Conservation (phyloP, 306 rosid species). For the Parietaria judaica region DNA sequence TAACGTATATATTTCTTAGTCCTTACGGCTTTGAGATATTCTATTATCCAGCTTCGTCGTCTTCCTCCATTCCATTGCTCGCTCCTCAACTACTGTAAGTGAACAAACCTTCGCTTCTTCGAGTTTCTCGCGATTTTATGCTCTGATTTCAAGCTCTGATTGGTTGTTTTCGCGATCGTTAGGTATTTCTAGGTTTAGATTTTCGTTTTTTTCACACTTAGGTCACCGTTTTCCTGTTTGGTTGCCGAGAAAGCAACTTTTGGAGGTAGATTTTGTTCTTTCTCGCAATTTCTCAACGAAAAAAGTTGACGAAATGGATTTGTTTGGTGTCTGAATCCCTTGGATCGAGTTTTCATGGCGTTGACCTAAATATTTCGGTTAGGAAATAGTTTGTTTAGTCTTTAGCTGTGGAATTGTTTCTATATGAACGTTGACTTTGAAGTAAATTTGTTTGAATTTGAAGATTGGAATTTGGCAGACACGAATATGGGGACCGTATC, state of each 20-base stretch:
- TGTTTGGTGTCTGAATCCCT: not conserved
- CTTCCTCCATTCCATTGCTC: not conserved
- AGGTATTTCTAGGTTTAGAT: not conserved
- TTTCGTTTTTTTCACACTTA: not conserved
- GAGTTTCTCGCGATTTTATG: not conserved
- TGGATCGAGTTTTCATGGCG: not conserved
- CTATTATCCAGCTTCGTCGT: not conserved
- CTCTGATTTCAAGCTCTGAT: not conserved
- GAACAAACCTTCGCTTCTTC: not conserved
- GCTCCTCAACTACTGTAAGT: conserved; percentile 10
- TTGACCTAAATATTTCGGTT: not conserved
- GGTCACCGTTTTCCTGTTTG: conserved; percentile 6
- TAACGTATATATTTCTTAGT: not conserved
- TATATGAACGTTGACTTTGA: too few species aligned
- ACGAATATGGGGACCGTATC: conserved; percentile 28
- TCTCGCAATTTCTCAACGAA: not conserved
- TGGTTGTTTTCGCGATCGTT: not conserved
- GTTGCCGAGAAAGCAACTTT: not conserved
- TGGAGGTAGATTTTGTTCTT: not conserved
- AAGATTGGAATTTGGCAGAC: conserved; percentile 18
- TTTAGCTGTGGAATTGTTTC: not conserved
- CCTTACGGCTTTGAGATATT: conserved; percentile 1
- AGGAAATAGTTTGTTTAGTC: not conserved
- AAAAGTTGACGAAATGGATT: not conserved
- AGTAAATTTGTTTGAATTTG: not conserved